Percentiles rank a stretch among this genome's conserved stretches.
Evolutionary conservation across 345 rosid species (phyloP).

Genomic region (Gynandropsis gynandra): DNA sequence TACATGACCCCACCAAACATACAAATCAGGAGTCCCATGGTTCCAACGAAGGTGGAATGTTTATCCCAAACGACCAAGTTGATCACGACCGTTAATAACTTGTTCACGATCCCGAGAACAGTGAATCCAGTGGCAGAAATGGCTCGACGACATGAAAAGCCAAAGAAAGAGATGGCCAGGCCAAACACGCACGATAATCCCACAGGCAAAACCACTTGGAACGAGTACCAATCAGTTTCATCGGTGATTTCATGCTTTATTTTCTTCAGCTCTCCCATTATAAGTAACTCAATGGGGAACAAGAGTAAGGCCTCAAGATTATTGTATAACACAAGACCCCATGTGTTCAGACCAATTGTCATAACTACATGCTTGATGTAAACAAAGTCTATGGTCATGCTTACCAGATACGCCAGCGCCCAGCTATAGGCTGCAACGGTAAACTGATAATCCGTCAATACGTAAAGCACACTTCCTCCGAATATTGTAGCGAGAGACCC

Average conservation of each 20-base stretch:
- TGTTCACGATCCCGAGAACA: constrained; percentile 96
- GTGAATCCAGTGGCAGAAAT: constrained; percentile 97
- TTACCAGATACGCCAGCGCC: constrained; percentile 82
- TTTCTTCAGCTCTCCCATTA: constrained; percentile 93
- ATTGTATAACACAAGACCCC: constrained; percentile 96
- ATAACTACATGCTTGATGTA: constrained; percentile 97
- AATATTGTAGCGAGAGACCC: constrained; percentile 67
- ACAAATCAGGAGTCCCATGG: constrained; percentile 80
- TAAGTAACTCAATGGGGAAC: constrained; percentile 83
- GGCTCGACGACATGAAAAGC: constrained; percentile 87
- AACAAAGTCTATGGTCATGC: constrained; percentile 96
- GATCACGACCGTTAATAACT: constrained; percentile 81
- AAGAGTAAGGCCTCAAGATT: constrained; percentile 89
- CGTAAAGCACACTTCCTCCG: constrained; percentile 81
- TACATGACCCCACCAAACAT: constrained; percentile 88
- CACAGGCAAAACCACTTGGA: constrained; percentile 72
- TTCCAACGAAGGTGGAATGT: constrained; percentile 75
- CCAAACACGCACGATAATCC: constrained; percentile 84
- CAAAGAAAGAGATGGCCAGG: constrained; percentile 88
- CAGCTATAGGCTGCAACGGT: constrained; percentile 75
- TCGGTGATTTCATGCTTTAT: constrained; percentile 66
- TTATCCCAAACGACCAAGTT: constrained; percentile 89
- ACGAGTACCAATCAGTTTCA: constrained; percentile 71
- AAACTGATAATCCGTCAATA: constrained; percentile 83
- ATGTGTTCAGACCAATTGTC: constrained; percentile 88